Conservation (phyloP, 2,329 filamentous ascomycete species). For the Blumeria graminis region DNA sequence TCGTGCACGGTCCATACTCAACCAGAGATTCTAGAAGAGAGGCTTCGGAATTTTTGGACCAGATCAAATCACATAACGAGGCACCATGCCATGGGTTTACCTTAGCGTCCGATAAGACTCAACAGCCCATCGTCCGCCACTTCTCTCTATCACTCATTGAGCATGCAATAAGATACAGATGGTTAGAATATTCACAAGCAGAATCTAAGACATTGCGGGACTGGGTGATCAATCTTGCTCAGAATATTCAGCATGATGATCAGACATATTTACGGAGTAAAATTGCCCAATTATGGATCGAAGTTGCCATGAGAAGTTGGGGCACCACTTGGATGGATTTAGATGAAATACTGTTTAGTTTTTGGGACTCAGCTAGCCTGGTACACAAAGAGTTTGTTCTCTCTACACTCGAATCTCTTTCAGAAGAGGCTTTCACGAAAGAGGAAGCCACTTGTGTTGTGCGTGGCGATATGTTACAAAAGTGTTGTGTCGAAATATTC, state of each 20-base stretch:
- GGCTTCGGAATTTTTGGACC: conserved; percentile 67
- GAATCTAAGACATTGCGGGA: conserved; percentile 44
- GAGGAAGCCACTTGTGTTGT: conserved; percentile 72
- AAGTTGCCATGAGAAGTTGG: conserved; percentile 84
- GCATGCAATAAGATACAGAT: conserved; percentile 67
- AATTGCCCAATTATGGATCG: conserved; percentile 80
- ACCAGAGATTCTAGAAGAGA: conserved; percentile 60
- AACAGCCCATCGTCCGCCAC: conserved; percentile 66
- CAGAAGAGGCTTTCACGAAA: conserved; percentile 79
- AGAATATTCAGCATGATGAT: conserved; percentile 45
- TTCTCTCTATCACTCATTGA: conserved; percentile 85
- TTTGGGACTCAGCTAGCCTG: conserved; percentile 50
- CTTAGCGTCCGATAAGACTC: conserved; percentile 50
- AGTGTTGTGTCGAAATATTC: conserved; percentile 82
- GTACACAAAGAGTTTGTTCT: conserved; percentile 68
- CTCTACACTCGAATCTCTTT: conserved; percentile 69
- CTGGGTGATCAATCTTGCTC: conserved; percentile 60
- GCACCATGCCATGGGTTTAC: conserved; percentile 69
- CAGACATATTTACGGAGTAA: conserved; percentile 78
- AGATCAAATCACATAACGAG: conserved; percentile 53
- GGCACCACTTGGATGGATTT: conserved; percentile 83
- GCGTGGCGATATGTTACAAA: conserved; percentile 62
- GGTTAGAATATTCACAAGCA: conserved; percentile 44
- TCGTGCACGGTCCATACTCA: conserved; percentile 65
- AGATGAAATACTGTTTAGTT: conserved; percentile 57